Percentiles rank a stretch among this genome's conserved stretches.
Evolutionary conservation across 1,284 basidiomycete species (phyloP).

Genomic region (Stygiomarasmius scandens): DNA sequence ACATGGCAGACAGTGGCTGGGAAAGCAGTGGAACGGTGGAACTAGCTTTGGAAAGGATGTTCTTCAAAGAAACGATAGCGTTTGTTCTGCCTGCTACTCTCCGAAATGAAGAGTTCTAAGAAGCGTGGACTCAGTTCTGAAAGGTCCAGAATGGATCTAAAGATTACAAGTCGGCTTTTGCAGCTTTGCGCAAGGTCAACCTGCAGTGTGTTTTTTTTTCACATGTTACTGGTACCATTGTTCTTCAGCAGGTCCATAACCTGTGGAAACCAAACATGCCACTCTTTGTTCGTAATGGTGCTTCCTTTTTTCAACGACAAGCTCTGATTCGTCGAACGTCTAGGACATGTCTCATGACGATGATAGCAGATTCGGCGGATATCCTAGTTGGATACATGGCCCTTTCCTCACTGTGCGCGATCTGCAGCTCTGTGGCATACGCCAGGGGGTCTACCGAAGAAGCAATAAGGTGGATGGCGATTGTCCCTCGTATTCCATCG

Average conservation of each 20-base stretch:
- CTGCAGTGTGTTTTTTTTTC: background rate
- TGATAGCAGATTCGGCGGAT: slow-evolving; percentile 8
- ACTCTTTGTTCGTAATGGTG: slow-evolving; percentile 22
- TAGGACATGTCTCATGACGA: background rate
- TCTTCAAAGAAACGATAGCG: too few relatives aligned
- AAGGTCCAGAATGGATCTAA: too few relatives aligned
- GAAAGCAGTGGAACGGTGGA: background rate
- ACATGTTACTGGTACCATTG: slow-evolving; percentile 13
- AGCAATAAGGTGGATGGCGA: too few relatives aligned
- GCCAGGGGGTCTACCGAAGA: background rate
- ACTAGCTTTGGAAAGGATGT: background rate
- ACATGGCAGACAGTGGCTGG: background rate
- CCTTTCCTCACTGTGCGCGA: background rate
- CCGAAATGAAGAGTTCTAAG: too few relatives aligned
- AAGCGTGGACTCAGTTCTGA: too few relatives aligned
- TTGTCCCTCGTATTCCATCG: slow-evolving; percentile 25
- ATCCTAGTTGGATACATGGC: background rate
- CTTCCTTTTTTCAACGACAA: background rate
- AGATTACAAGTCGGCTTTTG: too few relatives aligned
- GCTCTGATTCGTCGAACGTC: background rate
- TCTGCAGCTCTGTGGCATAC: background rate
- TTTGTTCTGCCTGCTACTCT: too few relatives aligned
- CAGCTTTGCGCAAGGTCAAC: too few relatives aligned
- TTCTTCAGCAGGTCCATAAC: slow-evolving; percentile 17
- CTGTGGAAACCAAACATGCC: slow-evolving; percentile 34